These are phyloP conservation scores for Aspergillus uvarum DNA, from an alignment of 2,329 filamentous ascomycete genomes.

Conservation along the genomic window DNA sequence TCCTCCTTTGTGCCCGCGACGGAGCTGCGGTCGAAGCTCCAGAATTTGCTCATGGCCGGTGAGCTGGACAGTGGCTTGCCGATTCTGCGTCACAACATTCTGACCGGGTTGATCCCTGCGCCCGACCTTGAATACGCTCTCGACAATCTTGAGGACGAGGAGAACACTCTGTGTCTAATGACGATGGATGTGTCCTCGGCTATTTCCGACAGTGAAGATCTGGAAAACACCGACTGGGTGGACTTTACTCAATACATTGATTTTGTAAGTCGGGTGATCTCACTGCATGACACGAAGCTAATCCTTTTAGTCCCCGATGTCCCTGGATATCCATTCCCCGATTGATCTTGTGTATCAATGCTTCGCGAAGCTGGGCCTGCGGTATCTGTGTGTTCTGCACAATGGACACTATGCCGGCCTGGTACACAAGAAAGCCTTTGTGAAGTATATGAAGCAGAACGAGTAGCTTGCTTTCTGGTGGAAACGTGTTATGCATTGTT, in stretches of 20 bases:
- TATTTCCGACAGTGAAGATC: slow-evolving; percentile 61
- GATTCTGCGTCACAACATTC: slow-evolving; percentile 72
- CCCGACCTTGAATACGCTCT: slow-evolving; percentile 92
- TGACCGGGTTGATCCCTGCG: slow-evolving; percentile 89
- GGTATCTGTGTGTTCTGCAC: slow-evolving; percentile 85
- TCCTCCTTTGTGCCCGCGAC: slow-evolving; percentile 77
- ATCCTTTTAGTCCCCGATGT: slow-evolving; percentile 67
- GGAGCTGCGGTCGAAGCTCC: slow-evolving; percentile 75
- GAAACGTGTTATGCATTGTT: slow-evolving; percentile 4
- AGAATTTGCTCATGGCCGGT: slow-evolving; percentile 76
- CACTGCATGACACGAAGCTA: background rate
- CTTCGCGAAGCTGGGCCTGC: slow-evolving; percentile 87
- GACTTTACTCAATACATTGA: slow-evolving; percentile 93
- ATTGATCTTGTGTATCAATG: slow-evolving; percentile 97
- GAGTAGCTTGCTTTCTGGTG: slow-evolving; percentile 45
- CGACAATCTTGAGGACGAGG: slow-evolving; percentile 77
- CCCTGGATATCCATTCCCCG: slow-evolving; percentile 82
- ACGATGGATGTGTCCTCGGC: slow-evolving; percentile 58
- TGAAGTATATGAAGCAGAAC: slow-evolving; percentile 85
- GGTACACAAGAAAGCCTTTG: slow-evolving; percentile 97
- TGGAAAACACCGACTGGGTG: slow-evolving; percentile 60
- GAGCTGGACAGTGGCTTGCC: slow-evolving; percentile 91
- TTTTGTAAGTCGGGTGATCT: slow-evolving; percentile 57
- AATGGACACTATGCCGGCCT: slow-evolving; percentile 86
- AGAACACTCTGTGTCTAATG: slow-evolving; percentile 75